Conservation (phyloP, 495 filamentous ascomycete species). For the Aspergillus cristatus region DNA sequence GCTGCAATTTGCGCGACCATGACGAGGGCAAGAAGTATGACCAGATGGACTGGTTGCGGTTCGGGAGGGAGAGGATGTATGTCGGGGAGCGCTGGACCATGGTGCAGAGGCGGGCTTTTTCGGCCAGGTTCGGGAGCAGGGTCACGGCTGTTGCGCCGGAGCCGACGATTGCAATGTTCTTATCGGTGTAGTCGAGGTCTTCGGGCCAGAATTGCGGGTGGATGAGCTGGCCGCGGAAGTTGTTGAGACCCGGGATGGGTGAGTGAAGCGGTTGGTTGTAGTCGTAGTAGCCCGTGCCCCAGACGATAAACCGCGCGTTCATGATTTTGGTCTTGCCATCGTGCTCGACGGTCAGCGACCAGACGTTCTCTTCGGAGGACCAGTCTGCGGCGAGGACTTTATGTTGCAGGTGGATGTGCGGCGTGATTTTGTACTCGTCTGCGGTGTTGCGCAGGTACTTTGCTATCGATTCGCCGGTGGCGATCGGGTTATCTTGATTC, state of each 20-base stretch:
- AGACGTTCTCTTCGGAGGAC: slow-evolving; percentile 49
- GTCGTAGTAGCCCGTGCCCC: slow-evolving; percentile 58
- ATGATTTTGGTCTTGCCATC: slow-evolving; percentile 37
- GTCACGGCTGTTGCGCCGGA: slow-evolving; percentile 51
- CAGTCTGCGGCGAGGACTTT: slow-evolving; percentile 47
- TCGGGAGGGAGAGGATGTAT: slow-evolving; percentile 46
- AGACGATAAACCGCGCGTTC: slow-evolving; percentile 48
- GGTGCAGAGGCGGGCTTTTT: slow-evolving; percentile 37
- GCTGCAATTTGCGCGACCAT: slow-evolving; percentile 27
- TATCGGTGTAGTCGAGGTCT: slow-evolving; percentile 37
- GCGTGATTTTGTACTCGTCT: slow-evolving; percentile 48
- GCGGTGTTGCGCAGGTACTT: slow-evolving; percentile 55
- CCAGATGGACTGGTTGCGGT: slow-evolving; percentile 23
- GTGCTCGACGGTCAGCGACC: slow-evolving; percentile 49
- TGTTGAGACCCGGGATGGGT: slow-evolving; percentile 32
- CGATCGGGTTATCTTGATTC: slow-evolving; percentile 49
- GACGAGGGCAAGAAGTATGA: slow-evolving; percentile 34
- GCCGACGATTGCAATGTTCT: slow-evolving; percentile 48
- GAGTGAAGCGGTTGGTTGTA: slow-evolving; percentile 49
- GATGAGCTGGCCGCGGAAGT: slow-evolving; percentile 35
- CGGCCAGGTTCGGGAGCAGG: slow-evolving; percentile 35
- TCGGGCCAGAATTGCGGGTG: slow-evolving; percentile 49
- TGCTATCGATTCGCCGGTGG: slow-evolving; percentile 47
- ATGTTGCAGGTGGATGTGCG: slow-evolving; percentile 51
- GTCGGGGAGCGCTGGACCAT: slow-evolving; percentile 53